Evolutionary conservation across 2,329 filamentous ascomycete genomes (phyloP), one percentile per base, ranked within the genome.

Genomic region (Chaetomium sp.): DNA sequence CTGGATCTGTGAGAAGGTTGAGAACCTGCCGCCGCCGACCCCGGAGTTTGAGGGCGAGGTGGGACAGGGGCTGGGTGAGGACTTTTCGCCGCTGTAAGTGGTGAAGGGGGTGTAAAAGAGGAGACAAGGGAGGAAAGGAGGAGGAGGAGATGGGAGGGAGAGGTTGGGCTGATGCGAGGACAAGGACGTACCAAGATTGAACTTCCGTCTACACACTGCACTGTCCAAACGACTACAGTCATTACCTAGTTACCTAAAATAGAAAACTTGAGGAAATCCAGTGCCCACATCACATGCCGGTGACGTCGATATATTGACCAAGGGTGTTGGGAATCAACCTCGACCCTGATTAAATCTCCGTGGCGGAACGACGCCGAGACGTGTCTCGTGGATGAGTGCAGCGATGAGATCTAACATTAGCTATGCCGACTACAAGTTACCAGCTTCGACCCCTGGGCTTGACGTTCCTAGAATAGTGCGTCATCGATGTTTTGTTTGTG

Each of bases 1-100:
- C 64, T 97, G 91, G 89, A 81, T 96, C 59, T 88, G 88, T 68
- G 92, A 87, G 1, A 97, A 97, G 74, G 68, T 70, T 2, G 77
- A 79, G 59, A 76, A 82, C 59, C 65, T 84, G 55, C 76, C 77
- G 40, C 79, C 79, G 50, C 77, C 78, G 3, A 82, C 79, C 10
- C 80, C 59, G 0, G 59, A 48, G 40, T 27, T 53, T 34, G 59
- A 60, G 54, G 54, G 33, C 7, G 44, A 42, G 43, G 14, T 27
- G 34, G 40, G 19, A 36, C 42, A 49, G 32, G 52, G 43, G 6
- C 47, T 48, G 32, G 58, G 46, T 8, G 52, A 53, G 34, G 54
- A 58, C 41, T 10, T 44, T 34, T 9, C 42, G 48, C 41, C 38
- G 46, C 10, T 58, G 55, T 49, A 47, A 51, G 33, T 12, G 38